Percentiles rank a stretch among this genome's conserved stretches.
phyloP scores from a whole-genome alignment of 371 early-diverging fungal species.

The Choanephora cucurbitarum region DNA sequence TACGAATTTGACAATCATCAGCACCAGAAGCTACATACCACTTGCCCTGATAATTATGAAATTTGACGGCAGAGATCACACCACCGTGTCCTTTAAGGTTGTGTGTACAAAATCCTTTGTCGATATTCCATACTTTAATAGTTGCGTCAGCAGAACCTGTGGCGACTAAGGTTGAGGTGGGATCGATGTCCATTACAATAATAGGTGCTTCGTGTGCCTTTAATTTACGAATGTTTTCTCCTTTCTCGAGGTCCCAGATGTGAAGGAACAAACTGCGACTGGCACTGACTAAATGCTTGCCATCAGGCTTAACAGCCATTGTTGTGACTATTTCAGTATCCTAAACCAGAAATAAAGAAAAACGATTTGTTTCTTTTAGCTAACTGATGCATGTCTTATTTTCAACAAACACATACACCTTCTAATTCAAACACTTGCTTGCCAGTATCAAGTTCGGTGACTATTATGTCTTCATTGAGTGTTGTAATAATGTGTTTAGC shows the following conservation, averaged over 20 bases:
- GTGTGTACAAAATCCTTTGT: slow-evolving; percentile 93
- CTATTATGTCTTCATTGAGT: slow-evolving; percentile 81
- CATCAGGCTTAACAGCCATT: slow-evolving; percentile 83
- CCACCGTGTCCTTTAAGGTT: slow-evolving; percentile 93
- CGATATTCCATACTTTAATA: slow-evolving; percentile 95
- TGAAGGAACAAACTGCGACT: slow-evolving; percentile 79
- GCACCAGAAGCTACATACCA: slow-evolving; percentile 82
- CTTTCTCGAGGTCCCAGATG: slow-evolving; percentile 78
- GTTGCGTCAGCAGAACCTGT: slow-evolving; percentile 97
- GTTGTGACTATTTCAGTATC: slow-evolving; percentile 88
- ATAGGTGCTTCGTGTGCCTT: slow-evolving; percentile 94
- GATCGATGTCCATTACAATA: slow-evolving; percentile 89
- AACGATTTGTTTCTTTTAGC: neutral
- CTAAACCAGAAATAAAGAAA: slow-evolving; percentile 28
- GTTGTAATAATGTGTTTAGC: slow-evolving; percentile 75
- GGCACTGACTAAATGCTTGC: slow-evolving; percentile 76
- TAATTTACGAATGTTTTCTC: slow-evolving; percentile 64
- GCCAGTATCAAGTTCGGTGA: slow-evolving; percentile 76
- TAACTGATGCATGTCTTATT: neutral
- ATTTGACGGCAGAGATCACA: slow-evolving; percentile 83
- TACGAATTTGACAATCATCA: slow-evolving; percentile 86
- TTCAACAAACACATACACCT: slow-evolving; percentile 52
- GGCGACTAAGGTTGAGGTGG: slow-evolving; percentile 86
- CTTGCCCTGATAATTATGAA: slow-evolving; percentile 65
- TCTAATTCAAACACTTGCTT: slow-evolving; percentile 64